These are phyloP conservation scores for Trebouxiophyceae sp. DNA, from an alignment of 163 green algal genomes.

Conservation along the genomic window DNA sequence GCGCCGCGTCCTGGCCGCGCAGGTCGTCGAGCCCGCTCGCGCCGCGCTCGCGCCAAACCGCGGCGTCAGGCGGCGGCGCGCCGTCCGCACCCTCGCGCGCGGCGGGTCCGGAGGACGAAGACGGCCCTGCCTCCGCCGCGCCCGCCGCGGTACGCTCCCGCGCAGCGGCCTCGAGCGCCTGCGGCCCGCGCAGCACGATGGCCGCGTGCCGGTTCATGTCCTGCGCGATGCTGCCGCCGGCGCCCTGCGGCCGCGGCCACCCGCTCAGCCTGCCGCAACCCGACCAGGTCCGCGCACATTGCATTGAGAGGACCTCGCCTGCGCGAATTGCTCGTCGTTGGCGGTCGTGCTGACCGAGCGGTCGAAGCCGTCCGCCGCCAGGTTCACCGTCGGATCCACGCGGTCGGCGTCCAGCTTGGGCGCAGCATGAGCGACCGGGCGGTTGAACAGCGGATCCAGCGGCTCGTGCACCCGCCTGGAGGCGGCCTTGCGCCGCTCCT, in stretches of 20 bases:
- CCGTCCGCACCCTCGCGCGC: too few relatives aligned
- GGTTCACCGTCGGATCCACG: conserved; percentile 47
- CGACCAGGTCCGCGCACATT: background rate
- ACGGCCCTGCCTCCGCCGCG: too few relatives aligned
- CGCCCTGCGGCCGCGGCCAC: too few relatives aligned
- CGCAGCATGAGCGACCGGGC: background rate
- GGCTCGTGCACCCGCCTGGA: background rate
- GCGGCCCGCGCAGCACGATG: conserved; percentile 15
- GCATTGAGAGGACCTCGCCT: background rate
- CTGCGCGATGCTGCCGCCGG: conserved; percentile 5
- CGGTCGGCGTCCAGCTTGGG: background rate
- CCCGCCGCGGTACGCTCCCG: too few relatives aligned
- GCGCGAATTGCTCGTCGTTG: too few relatives aligned
- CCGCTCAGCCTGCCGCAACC: background rate
- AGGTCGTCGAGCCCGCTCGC: conserved; percentile 30
- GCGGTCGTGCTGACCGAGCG: background rate
- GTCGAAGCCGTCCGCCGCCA: conserved; percentile 35
- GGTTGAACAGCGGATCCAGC: background rate
- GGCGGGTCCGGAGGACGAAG: too few relatives aligned
- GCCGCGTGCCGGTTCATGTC: conserved; percentile 24
- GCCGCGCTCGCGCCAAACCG: conserved; percentile 6
- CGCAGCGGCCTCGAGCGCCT: background rate
- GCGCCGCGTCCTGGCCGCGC: background rate
- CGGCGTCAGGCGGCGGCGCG: too few relatives aligned
- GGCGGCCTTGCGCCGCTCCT: too few relatives aligned